A percentile compares a stretch with the other conserved stretches of the same genome.
phyloP scores from a whole-genome alignment of 2,329 filamentous ascomycete species.

The Rhexocercosporidium sp. region DNA sequence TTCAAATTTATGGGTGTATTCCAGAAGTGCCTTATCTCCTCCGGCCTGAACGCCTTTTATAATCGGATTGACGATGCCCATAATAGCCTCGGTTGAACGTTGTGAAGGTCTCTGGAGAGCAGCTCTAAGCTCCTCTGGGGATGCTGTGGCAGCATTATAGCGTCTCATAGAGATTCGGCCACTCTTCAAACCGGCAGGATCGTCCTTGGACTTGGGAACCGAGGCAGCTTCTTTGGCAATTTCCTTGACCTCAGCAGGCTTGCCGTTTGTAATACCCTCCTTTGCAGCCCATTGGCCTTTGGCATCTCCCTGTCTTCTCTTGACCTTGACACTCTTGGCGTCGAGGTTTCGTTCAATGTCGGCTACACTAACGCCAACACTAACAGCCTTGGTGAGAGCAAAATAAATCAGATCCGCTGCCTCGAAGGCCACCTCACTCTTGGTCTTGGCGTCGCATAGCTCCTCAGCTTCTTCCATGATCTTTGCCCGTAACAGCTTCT shows the following conservation, averaged over 20 bases:
- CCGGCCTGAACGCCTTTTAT: constrained; percentile 83
- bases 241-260: constrained; percentile 44
- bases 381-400: constrained; percentile 85
- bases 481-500: constrained; percentile 88
- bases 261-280: constrained; percentile 63
- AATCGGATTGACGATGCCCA: constrained; percentile 89
- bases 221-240: constrained; percentile 52
- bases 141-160: constrained; percentile 70
- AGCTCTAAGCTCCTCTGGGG: constrained; percentile 69
- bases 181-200: constrained; percentile 53
- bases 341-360: constrained; percentile 94
- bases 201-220: constrained; percentile 55
- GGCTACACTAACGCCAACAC: constrained; percentile 81
- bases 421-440: constrained; percentile 88
- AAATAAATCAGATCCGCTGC: constrained; percentile 97
- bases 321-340: constrained; percentile 93
- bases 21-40: constrained; percentile 86
- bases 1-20: constrained; percentile 98
- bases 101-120: constrained; percentile 89
- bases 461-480: constrained; percentile 99
- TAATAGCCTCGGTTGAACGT: constrained; percentile 90
- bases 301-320: constrained; percentile 89
- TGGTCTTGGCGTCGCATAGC: constrained; percentile 82
- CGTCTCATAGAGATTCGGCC: constrained; percentile 82
- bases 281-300: constrained; percentile 93